A percentile compares a stretch with the other conserved stretches of the same genome.
Evolutionary conservation across 768 basidiomycete genomes (phyloP).

Genomic region (Mycena venus): DNA sequence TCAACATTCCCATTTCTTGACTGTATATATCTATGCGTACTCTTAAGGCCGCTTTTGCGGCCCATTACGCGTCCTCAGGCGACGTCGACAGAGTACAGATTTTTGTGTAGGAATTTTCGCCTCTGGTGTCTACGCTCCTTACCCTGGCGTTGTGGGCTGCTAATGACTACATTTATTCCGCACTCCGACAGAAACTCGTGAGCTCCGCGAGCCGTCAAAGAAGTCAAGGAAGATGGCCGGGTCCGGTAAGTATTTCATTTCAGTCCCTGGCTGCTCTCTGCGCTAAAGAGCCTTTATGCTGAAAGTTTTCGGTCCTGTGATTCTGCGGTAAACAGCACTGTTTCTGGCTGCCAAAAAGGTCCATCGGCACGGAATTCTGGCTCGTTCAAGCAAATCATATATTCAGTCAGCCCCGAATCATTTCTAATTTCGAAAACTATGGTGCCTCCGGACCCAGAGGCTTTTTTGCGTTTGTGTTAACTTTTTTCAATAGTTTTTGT

Average conservation of each 20-base stretch:
- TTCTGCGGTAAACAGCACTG: neutral
- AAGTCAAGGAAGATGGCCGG: neutral
- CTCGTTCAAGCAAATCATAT: too few relatives aligned
- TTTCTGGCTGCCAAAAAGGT: too few relatives aligned
- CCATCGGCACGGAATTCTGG: too few relatives aligned
- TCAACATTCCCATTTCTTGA: too few relatives aligned
- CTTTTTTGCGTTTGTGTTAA: too few relatives aligned
- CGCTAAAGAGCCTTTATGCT: neutral
- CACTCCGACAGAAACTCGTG: too few relatives aligned
- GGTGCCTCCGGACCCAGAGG: too few relatives aligned
- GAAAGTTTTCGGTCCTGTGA: neutral
- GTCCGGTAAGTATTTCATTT: neutral
- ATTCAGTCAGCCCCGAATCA: too few relatives aligned
- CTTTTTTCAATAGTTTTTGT: too few relatives aligned
- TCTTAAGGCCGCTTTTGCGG: neutral
- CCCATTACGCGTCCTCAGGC: neutral
- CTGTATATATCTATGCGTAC: neutral
- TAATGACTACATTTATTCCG: neutral
- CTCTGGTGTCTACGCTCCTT: neutral
- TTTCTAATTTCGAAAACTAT: too few relatives aligned
- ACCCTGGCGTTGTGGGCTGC: neutral
- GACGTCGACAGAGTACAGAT: neutral
- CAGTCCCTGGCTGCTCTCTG: neutral
- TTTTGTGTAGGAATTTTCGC: neutral
- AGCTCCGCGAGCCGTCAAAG: neutral